Evolutionary conservation across 495 filamentous ascomycete species (phyloP).

Genomic region (Tuber aestivum): DNA sequence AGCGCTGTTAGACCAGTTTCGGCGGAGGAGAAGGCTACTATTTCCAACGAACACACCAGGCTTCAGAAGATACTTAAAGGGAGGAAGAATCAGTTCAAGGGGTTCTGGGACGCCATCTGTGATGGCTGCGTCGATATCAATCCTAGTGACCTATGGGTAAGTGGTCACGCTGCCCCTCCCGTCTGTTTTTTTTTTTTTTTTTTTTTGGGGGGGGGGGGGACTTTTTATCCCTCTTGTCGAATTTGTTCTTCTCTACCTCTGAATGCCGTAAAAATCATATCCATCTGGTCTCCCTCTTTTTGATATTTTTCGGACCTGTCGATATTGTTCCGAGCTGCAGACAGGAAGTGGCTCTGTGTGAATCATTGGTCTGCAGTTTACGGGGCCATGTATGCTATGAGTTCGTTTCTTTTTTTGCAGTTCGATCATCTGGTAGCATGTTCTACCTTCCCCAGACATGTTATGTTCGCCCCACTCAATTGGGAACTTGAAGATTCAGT

Average conservation of each 20-base stretch:
- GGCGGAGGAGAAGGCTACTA: slow-evolving; percentile 28
- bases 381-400: slow-evolving; percentile 16
- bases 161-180: slow-evolving; percentile 26
- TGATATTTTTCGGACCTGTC: slow-evolving; percentile 21
- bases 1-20: slow-evolving; percentile 22
- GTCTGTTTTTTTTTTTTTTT: neutral
- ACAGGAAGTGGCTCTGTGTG: slow-evolving; percentile 11
- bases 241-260: slow-evolving; percentile 21
- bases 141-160: slow-evolving; percentile 41
- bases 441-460: slow-evolving; percentile 9
- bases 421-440: slow-evolving; percentile 9
- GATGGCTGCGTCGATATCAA: slow-evolving; percentile 33
- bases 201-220: neutral
- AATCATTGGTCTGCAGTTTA: slow-evolving; percentile 16
- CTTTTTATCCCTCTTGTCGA: slow-evolving; percentile 19
- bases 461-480: slow-evolving; percentile 15
- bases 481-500: slow-evolving; percentile 24
- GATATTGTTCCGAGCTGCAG: slow-evolving; percentile 7
- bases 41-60: slow-evolving; percentile 24
- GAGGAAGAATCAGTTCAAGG: slow-evolving; percentile 38
- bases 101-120: slow-evolving; percentile 37
- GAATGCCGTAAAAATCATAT: slow-evolving; percentile 18
- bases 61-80: slow-evolving; percentile 23
- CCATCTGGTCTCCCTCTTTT: slow-evolving; percentile 12
- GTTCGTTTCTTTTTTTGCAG: slow-evolving; percentile 30